Conservation (phyloP, 495 filamentous ascomycete genomes). For the Daldinia vernicosa region DNA sequence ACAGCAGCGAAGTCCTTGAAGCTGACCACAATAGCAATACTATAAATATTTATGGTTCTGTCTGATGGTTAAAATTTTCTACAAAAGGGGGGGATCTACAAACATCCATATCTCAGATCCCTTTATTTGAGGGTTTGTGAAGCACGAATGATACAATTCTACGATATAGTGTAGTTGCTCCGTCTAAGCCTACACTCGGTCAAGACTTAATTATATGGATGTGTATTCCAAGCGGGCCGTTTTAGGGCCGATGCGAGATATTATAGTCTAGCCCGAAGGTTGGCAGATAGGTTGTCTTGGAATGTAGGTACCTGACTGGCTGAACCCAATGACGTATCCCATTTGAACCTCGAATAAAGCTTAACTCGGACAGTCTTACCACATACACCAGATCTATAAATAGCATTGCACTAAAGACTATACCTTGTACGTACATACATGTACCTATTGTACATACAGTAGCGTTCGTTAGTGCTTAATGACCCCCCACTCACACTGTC, state of each 20-base stretch:
- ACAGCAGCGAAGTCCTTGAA: too few species aligned
- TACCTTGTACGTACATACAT: background rate
- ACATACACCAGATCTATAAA: slow-evolving; percentile 30
- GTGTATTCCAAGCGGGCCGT: background rate
- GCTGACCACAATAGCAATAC: too few species aligned
- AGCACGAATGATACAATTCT: background rate
- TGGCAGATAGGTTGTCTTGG: background rate
- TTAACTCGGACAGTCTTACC: background rate
- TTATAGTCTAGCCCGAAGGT: background rate
- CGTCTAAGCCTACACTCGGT: slow-evolving; percentile 1
- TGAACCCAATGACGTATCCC: background rate
- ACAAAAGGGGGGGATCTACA: too few species aligned
- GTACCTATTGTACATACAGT: slow-evolving; percentile 8
- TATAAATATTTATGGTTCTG: too few species aligned
- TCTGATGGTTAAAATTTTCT: too few species aligned
- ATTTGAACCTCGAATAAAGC: background rate
- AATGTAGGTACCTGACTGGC: background rate
- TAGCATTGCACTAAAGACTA: slow-evolving; percentile 9
- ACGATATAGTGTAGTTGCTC: background rate
- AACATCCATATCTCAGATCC: background rate
- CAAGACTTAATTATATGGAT: background rate
- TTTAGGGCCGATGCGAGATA: background rate
- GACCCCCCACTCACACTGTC: slow-evolving; percentile 28
- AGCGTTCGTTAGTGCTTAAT: slow-evolving; percentile 15
- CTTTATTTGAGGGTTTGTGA: background rate